Base-by-base conservation (phyloP, 2,329 filamentous ascomycete species). In the Beauveria australis region DNA sequence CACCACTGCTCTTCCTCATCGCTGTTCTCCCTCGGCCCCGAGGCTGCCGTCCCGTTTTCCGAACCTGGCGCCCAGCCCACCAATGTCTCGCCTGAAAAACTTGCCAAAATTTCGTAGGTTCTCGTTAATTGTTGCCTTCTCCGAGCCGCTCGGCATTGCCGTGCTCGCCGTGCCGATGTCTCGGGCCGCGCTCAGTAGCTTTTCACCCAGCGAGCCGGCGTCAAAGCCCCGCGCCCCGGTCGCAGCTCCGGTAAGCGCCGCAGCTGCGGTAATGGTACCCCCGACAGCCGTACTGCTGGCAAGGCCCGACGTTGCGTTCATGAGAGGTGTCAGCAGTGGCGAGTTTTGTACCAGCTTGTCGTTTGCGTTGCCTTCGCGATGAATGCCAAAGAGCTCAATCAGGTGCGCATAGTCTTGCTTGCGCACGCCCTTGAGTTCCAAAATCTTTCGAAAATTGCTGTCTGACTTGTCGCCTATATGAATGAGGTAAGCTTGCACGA, bases 401-500 rank as follows among this genome's bases (percentile, higher is more conserved):
- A 97, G 85, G 64, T 91, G 85, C 3, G 82, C 77, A 69, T 97
- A 90, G 63, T 99, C 94, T 63, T 84, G 79, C 70, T 92, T 93
- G 64, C 88, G 84, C 62, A 99, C 88, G 52, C 94, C 94, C 74
- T 99, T 99, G 64, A 99, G 82, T 55, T 99, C 94, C 51, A 99
- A 85, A 62, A 99, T 89, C 76, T 97, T 97, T 71, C 87, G 87
- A 82, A 99, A 99, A 75, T 99, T 99, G 68, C 85, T 84, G 71
- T 97, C 94, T 64, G 89, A 96, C 60, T 89, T 87, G 78, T 99
- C 94, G 66, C 86, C 92, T 65, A 99, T 94, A 75, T 97, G 94
- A 73, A 97, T 96, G 40, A 99, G 86, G 72, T 99, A 99, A 40
- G 94, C 94, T 76, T 97, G 93, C 0, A 99, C 92, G 3, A 99